Evolutionary conservation across 306 rosid species (phyloP).

Genomic region (Rubus parviflorus): DNA sequence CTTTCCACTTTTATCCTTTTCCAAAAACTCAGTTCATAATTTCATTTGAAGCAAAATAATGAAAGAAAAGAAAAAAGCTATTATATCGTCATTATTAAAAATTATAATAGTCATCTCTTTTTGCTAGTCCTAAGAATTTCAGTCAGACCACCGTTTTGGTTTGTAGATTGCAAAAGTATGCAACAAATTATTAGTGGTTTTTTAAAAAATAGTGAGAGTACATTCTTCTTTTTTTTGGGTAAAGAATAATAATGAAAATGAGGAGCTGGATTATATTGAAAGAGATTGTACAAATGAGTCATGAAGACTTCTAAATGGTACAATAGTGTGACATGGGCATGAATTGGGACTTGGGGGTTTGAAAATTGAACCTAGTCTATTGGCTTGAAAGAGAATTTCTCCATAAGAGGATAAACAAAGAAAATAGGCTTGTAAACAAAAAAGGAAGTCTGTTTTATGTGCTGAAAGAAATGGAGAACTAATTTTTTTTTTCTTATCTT

Average conservation of each 20-base stretch:
- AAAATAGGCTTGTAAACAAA: not conserved
- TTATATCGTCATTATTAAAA: not conserved
- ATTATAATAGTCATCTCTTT: not conserved
- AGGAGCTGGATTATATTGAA: not conserved
- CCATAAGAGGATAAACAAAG: not conserved
- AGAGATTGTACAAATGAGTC: slow-evolving; percentile 1
- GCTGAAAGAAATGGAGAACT: not conserved
- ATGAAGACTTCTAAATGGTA: not conserved
- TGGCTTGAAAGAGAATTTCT: not conserved
- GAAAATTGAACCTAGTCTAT: slow-evolving; percentile 1
- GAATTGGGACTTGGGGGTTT: slow-evolving; percentile 2
- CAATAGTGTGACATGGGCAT: slow-evolving; percentile 7
- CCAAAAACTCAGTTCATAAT: not conserved
- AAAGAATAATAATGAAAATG: too few relatives aligned
- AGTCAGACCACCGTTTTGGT: slow-evolving; percentile 10
- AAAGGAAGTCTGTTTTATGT: slow-evolving; percentile 1
- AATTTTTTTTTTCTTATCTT: not conserved
- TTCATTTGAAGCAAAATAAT: not conserved
- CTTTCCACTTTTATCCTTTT: not conserved
- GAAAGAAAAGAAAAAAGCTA: not conserved
- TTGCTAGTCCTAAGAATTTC: not conserved
- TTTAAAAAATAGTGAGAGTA: not conserved
- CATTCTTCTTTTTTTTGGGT: too few relatives aligned
- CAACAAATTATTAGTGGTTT: not conserved
- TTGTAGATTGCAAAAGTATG: slow-evolving; percentile 3